A percentile compares a stretch with the other conserved stretches of the same genome.
These are phyloP conservation scores for Stipa capillata DNA, from an alignment of 176 grass and related monocot genomes.

Conservation along the genomic window DNA sequence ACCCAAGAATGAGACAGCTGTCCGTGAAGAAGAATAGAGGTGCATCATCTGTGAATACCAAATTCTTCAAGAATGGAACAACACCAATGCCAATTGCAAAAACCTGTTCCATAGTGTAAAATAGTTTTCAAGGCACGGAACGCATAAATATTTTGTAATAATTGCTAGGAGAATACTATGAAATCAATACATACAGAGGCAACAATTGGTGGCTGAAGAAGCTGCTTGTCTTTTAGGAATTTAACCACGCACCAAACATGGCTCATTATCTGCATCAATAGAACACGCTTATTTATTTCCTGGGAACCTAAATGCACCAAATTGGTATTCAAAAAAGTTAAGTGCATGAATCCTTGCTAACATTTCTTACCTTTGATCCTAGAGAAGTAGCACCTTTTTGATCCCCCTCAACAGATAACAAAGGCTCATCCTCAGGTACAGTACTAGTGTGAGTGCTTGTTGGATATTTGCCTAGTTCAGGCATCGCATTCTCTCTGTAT, in stretches of 20 bases:
- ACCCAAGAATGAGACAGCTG: constrained; percentile 99
- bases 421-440: constrained; percentile 50
- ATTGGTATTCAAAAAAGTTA: neutral
- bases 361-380: constrained; percentile 24
- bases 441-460: constrained; percentile 19
- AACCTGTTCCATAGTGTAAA: constrained; percentile 29
- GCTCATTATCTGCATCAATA: constrained; percentile 59
- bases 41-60: constrained; percentile 84
- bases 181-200: constrained; percentile 62
- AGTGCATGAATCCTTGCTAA: neutral
- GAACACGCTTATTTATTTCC: constrained; percentile 12
- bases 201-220: constrained; percentile 79
- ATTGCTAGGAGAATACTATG: constrained; percentile 1
- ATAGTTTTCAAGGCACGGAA: constrained; percentile 2
- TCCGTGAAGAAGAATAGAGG: constrained; percentile 99
- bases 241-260: constrained; percentile 29
- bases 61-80: constrained; percentile 82
- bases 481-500: constrained; percentile 26
- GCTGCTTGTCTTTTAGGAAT: constrained; percentile 70
- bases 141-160: constrained; percentile 2
- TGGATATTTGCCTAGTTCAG: constrained; percentile 34
- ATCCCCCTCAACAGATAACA: constrained; percentile 34
- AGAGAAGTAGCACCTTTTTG: constrained; percentile 24
- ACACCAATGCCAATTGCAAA: constrained; percentile 75
- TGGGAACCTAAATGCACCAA: neutral